These are phyloP conservation scores for Fraxinus pennsylvanica DNA, from an alignment of 257 asterid genomes.

Conservation along the genomic window DNA sequence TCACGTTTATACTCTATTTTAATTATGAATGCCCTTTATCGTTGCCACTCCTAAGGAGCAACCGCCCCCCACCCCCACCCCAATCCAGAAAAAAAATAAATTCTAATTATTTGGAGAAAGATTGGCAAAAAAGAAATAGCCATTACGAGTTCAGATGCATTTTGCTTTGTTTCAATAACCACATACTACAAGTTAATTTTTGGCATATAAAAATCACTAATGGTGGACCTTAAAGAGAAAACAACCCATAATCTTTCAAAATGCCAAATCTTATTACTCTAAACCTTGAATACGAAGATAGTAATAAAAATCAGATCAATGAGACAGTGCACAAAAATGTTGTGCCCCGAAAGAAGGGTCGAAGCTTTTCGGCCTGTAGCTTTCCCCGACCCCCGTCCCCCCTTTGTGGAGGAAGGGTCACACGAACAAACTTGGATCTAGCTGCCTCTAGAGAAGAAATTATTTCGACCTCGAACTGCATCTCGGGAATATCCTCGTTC, in stretches of 20 bases:
- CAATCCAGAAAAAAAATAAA: no score
- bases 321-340: neutral
- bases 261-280: neutral
- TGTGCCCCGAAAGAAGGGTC: neutral
- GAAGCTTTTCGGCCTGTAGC: neutral
- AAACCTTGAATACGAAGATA: neutral
- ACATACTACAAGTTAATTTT: neutral
- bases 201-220: neutral
- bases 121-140: no score
- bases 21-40: no score
- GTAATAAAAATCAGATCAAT: neutral
- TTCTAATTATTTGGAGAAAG: no score
- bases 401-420: neutral
- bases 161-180: no score
- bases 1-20: no score
- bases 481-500: constrained; percentile 43
- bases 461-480: constrained; percentile 59
- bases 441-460: neutral
- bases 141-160: no score
- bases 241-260: neutral
- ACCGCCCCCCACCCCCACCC: no score
- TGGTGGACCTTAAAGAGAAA: neutral
- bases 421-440: neutral
- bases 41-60: no score
- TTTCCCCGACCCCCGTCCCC: neutral